Percentiles rank a stretch among this genome's conserved stretches.
These are phyloP conservation scores for Potentilla sterilis DNA, from an alignment of 306 rosid genomes.

Conservation along the genomic window DNA sequence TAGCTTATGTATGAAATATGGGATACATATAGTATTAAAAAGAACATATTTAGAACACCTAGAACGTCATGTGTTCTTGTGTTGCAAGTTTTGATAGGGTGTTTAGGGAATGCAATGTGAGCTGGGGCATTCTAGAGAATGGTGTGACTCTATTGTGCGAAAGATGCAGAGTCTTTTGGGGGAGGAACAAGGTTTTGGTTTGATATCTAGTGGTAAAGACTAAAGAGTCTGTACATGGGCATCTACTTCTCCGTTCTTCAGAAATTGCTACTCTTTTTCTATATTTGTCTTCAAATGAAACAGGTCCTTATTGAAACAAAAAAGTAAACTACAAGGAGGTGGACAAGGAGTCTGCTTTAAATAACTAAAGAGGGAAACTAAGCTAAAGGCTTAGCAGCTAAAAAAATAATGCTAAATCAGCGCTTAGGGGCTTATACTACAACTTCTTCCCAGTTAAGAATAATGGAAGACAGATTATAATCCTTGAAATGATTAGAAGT, in stretches of 20 bases:
- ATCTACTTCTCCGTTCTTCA: background rate
- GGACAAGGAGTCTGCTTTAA: background rate
- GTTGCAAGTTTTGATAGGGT: background rate
- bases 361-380: too few species aligned
- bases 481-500: background rate
- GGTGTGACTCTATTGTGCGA: background rate
- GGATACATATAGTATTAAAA: background rate
- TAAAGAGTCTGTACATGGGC: background rate
- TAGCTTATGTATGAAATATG: background rate
- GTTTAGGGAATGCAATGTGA: background rate
- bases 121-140: background rate
- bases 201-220: too few species aligned
- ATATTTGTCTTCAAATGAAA: background rate
- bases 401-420: too few species aligned
- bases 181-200: background rate
- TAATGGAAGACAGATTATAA: background rate
- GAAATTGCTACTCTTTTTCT: background rate
- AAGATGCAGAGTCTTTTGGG: background rate
- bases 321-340: background rate
- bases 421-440: background rate
- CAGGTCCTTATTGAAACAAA: too few species aligned
- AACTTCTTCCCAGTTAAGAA: background rate
- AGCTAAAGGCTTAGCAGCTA: too few species aligned
- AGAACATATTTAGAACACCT: background rate
- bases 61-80: background rate